These are phyloP conservation scores for Sporobolomyces pararoseus DNA, from an alignment of 768 basidiomycete genomes.

Conservation along the genomic window DNA sequence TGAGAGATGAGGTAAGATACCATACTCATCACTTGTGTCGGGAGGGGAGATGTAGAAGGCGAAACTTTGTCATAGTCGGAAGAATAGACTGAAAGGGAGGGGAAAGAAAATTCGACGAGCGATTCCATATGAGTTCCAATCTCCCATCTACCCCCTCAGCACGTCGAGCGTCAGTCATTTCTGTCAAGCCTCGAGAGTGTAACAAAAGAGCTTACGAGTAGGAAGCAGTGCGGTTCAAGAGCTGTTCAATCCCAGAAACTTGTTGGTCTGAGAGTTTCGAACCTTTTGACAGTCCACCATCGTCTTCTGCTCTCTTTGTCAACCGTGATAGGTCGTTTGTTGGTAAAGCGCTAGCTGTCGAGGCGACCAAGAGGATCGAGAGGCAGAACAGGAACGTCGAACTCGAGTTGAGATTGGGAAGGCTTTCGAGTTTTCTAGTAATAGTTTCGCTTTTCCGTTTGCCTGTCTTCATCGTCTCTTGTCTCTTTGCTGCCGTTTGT, in stretches of 20 bases:
- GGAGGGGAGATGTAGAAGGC: not conserved
- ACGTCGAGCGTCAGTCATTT: not conserved
- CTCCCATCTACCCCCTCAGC: slow-evolving; percentile 28
- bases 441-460: too few species aligned
- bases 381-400: not conserved
- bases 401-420: too few species aligned
- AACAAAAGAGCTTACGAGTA: not conserved
- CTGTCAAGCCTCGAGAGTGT: not conserved
- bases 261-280: not conserved
- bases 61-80: not conserved
- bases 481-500: too few species aligned
- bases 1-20: not conserved
- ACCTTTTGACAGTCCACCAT: not conserved
- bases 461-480: too few species aligned
- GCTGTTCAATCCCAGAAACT: not conserved
- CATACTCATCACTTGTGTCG: not conserved
- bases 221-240: slow-evolving; percentile 27
- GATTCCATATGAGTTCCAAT: slow-evolving; percentile 27
- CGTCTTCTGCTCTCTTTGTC: slow-evolving; percentile 2
- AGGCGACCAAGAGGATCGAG: not conserved
- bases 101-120: slow-evolving; percentile 16
- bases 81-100: slow-evolving; percentile 14
- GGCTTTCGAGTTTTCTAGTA: too few species aligned
- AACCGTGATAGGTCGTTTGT: not conserved
- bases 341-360: not conserved